phyloP scores from a whole-genome alignment of 768 basidiomycete species.

The Gautieria morchelliformis region DNA sequence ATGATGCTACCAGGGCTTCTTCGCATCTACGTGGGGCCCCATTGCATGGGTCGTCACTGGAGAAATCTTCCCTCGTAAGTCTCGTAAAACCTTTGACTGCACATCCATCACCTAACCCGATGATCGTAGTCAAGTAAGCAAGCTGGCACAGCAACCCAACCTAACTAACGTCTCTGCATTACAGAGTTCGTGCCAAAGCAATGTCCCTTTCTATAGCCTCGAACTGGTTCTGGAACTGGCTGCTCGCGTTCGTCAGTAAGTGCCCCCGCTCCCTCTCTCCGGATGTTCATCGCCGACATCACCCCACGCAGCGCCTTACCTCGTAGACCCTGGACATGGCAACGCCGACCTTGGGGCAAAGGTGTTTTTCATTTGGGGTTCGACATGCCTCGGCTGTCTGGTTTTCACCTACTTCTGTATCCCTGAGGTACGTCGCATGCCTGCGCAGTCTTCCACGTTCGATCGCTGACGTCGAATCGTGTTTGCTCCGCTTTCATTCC shows the following conservation, averaged over 20 bases:
- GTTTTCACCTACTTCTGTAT: too few species aligned
- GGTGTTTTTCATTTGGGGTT: too few species aligned
- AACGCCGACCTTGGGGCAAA: slow-evolving; percentile 37
- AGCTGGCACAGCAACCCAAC: neutral
- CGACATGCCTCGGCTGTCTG: slow-evolving; percentile 57
- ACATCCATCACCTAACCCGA: too few species aligned
- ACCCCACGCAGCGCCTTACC: slow-evolving; percentile 27
- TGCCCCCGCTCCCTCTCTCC: too few species aligned
- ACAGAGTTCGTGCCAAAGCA: slow-evolving; percentile 73
- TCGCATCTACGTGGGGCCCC: slow-evolving; percentile 61
- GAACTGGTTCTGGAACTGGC: slow-evolving; percentile 80
- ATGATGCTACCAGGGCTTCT: slow-evolving; percentile 17
- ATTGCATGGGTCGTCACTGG: slow-evolving; percentile 56
- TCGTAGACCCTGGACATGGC: slow-evolving; percentile 33
- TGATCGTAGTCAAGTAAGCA: neutral
- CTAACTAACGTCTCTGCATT: slow-evolving; percentile 20
- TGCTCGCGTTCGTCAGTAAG: slow-evolving; percentile 38
- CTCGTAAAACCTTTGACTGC: neutral
- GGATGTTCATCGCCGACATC: too few species aligned
- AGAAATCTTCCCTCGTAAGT: slow-evolving; percentile 41
- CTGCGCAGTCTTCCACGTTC: neutral
- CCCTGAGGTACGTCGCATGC: slow-evolving; percentile 34
- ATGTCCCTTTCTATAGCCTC: slow-evolving; percentile 65
- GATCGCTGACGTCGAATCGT: too few species aligned
- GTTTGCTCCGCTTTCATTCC: neutral